Evolutionary conservation across 805 yeast species (phyloP), one percentile per base, ranked within the genome.

Genomic region (Jamesozyma lodderae): DNA sequence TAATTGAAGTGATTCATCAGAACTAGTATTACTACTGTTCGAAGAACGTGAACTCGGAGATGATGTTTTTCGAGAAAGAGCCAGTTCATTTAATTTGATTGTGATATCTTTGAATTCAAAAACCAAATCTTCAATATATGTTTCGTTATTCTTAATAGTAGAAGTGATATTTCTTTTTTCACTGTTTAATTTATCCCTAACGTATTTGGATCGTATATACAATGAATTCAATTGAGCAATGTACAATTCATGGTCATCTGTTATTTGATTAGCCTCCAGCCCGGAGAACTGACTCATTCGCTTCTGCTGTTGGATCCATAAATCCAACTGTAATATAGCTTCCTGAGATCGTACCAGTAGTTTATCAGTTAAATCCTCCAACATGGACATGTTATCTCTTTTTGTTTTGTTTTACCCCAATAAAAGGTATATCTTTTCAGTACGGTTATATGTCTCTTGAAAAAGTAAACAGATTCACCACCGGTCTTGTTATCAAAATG

Each of bases 261-360:
- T 31, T 37, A 10, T 34, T 37, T 25, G 16, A 17, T 7, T 20
- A 14, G 27, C n/a, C 3, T 35, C 31, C 4, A 11, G 4, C 11
- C 16, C 18, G 2, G 15, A 8, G 10, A 27, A 18, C 15, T 35
- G 31, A 7, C 21, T 25, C 3, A 27, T 23, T 24, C 44, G 24
- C 29, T 50, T 50, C 37, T 57, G 53, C 22, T 49, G 43, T 30
- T 52, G 45, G 2, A 57, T 46, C 53, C 60, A 55, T 15, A 46
- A 33, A 33, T 56, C 62, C 25, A 57, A 38, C 33, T 52, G 61
- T 29, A 45, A 31, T 4, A 57, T 46, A 24, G 60, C 59, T 22
- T 57, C 60, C 35, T 55, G 55, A 1, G 62, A 54, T 24, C 57
- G 47, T 7, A 37, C 40, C 25, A 59, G 37, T 28, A 57, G 40